Evolutionary conservation across 1,284 basidiomycete species (phyloP).

Genomic region (Cutaneotrichosporon sp.): DNA sequence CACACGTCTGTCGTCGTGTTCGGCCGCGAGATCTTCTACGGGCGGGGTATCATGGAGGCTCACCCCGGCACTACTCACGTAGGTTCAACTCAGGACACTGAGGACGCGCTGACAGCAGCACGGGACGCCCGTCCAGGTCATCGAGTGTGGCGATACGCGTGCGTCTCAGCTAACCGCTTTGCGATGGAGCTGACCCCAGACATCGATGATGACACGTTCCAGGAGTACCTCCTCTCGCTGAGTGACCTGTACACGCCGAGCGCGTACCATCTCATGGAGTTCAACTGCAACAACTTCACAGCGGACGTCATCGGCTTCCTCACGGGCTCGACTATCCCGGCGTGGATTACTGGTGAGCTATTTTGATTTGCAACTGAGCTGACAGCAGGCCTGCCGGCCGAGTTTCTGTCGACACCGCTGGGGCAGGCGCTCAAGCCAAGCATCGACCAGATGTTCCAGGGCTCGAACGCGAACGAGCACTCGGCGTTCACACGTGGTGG

Average conservation of each 20-base stretch:
- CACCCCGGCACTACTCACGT: conserved; percentile 73
- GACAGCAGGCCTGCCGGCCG: conserved; percentile 71
- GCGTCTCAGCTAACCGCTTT: neutral
- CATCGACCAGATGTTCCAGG: conserved; percentile 81
- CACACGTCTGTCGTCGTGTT: conserved; percentile 85
- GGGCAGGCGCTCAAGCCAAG: conserved; percentile 81
- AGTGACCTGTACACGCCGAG: conserved; percentile 78
- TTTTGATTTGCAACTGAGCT: neutral
- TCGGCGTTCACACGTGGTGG: conserved; percentile 34
- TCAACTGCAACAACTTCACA: conserved; percentile 81
- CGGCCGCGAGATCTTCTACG: conserved; percentile 83
- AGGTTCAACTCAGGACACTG: neutral
- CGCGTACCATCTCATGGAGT: conserved; percentile 85
- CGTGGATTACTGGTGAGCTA: conserved; percentile 63
- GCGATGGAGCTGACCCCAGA: conserved; percentile 34
- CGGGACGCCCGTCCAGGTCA: conserved; percentile 70
- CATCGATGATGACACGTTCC: conserved; percentile 78
- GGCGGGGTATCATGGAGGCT: conserved; percentile 70
- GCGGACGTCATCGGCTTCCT: conserved; percentile 82
- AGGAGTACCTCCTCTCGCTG: conserved; percentile 76
- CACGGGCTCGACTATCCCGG: conserved; percentile 74
- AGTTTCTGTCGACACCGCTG: conserved; percentile 88
- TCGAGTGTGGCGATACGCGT: conserved; percentile 76
- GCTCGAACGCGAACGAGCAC: conserved; percentile 64
- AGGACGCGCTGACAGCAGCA: conserved; percentile 58